Percentiles rank a stretch among this genome's conserved stretches.
Conservation (phyloP, 148 eudicot species). For the Rheum nobile region DNA sequence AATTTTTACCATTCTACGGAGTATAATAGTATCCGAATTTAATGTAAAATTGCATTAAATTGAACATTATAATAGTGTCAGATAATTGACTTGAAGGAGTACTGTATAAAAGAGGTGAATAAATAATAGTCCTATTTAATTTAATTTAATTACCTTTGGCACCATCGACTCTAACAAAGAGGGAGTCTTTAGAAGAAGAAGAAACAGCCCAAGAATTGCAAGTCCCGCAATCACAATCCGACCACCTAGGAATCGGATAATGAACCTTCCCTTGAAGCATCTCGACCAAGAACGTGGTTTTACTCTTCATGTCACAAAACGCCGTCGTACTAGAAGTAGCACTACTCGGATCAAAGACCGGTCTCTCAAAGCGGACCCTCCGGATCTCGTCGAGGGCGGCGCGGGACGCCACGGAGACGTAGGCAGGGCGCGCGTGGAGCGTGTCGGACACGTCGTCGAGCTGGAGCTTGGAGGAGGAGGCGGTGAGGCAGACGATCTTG, state of each 20-base stretch:
- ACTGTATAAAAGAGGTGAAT: no score
- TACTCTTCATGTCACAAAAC: background rate
- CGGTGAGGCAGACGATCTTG: conserved; percentile 40
- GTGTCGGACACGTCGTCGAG: conserved; percentile 89
- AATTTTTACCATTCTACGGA: no score
- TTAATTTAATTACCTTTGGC: conserved; percentile 32
- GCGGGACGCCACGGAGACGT: conserved; percentile 50
- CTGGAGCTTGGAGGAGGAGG: conserved; percentile 26
- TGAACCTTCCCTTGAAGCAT: conserved; percentile 49
- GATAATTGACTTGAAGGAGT: no score
- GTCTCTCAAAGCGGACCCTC: conserved; percentile 8
- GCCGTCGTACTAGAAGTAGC: background rate
- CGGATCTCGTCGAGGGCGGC: conserved; percentile 30
- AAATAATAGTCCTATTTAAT: no score
- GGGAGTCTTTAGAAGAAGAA: conserved; percentile 42
- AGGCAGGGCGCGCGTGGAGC: conserved; percentile 55
- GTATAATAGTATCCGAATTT: no score
- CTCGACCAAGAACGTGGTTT: conserved; percentile 37
- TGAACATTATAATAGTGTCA: no score
- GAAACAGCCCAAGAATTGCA: conserved; percentile 47
- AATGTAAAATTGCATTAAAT: no score
- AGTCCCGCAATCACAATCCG: conserved; percentile 73
- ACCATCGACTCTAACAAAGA: conserved; percentile 51
- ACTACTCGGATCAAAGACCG: background rate
- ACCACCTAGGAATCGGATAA: conserved; percentile 64